Evolutionary conservation across 352 stramenopile species (phyloP).

Genomic region (Achlya hypogyna): DNA sequence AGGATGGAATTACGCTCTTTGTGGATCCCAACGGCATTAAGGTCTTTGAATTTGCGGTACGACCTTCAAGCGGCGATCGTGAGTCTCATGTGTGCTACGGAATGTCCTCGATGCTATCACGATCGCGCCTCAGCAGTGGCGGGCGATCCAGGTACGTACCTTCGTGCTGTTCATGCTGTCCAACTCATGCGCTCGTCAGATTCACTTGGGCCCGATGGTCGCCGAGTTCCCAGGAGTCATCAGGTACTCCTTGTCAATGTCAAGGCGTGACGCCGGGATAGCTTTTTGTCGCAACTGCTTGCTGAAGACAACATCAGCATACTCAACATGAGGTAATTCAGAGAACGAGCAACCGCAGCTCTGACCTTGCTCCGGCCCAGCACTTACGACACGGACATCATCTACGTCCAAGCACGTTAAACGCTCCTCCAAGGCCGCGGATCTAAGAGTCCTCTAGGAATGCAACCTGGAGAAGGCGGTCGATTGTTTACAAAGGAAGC

Average conservation of each 20-base stretch:
- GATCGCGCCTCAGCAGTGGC: slow-evolving; percentile 62
- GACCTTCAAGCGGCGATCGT: background rate
- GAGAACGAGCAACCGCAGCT: background rate
- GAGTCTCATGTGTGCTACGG: slow-evolving; percentile 19
- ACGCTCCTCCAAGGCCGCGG: background rate
- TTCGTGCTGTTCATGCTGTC: no score
- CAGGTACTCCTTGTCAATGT: slow-evolving; percentile 23
- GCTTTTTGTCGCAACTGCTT: slow-evolving; percentile 76
- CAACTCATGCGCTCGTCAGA: slow-evolving; percentile 40
- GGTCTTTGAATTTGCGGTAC: slow-evolving; percentile 67
- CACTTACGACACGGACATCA: slow-evolving; percentile 84
- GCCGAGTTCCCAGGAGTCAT: slow-evolving; percentile 77
- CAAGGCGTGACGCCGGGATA: background rate
- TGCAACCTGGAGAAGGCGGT: slow-evolving; percentile 52
- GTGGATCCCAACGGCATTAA: slow-evolving; percentile 75
- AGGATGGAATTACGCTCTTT: slow-evolving; percentile 67
- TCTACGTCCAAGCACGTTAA: slow-evolving; percentile 59
- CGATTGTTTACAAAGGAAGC: slow-evolving; percentile 62
- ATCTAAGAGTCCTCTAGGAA: slow-evolving; percentile 26
- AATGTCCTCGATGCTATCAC: slow-evolving; percentile 58
- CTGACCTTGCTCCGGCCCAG: slow-evolving; percentile 4
- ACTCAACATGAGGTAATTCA: slow-evolving; percentile 63
- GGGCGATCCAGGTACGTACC: slow-evolving; percentile 52
- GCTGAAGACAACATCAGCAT: slow-evolving; percentile 81
- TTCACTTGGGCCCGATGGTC: slow-evolving; percentile 78